A percentile compares a stretch with the other conserved stretches of the same genome.
Conservation (phyloP, 75 land plant genomes). For the Pseudotsuga menziesii region DNA sequence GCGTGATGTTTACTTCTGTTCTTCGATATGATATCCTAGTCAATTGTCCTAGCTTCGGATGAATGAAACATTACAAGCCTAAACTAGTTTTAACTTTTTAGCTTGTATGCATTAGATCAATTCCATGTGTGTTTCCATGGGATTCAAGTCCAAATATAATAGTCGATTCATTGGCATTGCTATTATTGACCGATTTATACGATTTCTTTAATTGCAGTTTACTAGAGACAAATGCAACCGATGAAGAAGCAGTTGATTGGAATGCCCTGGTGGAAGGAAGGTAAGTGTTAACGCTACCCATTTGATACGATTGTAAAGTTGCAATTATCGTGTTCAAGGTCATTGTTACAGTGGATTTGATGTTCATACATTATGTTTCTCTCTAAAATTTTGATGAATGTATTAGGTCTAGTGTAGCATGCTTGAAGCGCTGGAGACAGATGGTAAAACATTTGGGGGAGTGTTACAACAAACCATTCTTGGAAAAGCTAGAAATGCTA, state of each 20-base stretch:
- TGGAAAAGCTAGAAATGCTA: slow-evolving; percentile 53
- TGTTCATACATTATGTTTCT: not conserved
- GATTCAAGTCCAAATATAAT: too few species aligned
- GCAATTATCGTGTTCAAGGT: not conserved
- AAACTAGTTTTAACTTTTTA: too few species aligned
- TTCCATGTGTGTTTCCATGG: too few species aligned
- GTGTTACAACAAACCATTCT: slow-evolving; percentile 23
- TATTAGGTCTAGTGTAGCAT: slow-evolving; percentile 41
- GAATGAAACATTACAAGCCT: too few species aligned
- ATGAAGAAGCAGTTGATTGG: slow-evolving; percentile 15
- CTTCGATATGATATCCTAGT: too few species aligned
- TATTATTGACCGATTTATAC: slow-evolving; percentile 3
- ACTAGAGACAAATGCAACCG: not conserved
- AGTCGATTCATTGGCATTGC: too few species aligned
- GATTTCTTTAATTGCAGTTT: slow-evolving; percentile 29
- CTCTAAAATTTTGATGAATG: not conserved
- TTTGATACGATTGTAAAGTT: not conserved
- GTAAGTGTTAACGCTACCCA: not conserved
- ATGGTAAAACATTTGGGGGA: slow-evolving; percentile 54
- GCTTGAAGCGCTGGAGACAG: slow-evolving; percentile 51
- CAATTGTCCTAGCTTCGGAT: too few species aligned
- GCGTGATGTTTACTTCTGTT: too few species aligned
- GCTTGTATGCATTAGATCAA: too few species aligned
- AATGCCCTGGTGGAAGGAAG: slow-evolving; percentile 3
- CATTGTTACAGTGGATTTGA: not conserved